Evolutionary conservation across 805 yeast species (phyloP).

Genomic region (Kodamaea lidongshanica): DNA sequence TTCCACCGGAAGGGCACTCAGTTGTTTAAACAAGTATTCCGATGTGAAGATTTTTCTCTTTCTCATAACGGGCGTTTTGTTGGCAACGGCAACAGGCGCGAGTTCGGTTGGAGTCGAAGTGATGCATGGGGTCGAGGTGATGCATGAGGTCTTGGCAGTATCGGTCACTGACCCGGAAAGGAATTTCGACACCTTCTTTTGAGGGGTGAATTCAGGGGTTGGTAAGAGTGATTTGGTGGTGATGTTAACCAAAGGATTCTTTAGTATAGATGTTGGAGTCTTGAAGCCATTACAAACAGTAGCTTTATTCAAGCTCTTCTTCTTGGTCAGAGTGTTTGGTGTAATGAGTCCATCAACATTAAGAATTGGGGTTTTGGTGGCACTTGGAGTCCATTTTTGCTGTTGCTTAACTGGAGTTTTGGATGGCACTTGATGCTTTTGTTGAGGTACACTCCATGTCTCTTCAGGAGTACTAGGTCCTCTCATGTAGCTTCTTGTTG

Average conservation of each 20-base stretch:
- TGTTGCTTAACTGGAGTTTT: not conserved
- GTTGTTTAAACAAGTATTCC: constrained; percentile 14
- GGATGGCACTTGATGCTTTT: not conserved
- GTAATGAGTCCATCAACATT: constrained; percentile 3
- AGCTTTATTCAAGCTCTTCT: not conserved
- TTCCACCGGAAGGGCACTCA: constrained; percentile 4
- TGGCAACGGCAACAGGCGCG: constrained; percentile 2
- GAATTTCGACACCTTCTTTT: constrained; percentile 8
- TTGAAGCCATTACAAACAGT: constrained; percentile 3
- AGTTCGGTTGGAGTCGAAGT: constrained; percentile 4
- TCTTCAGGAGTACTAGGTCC: no score
- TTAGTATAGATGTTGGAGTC: constrained; percentile 7
- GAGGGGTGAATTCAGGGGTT: constrained; percentile 31
- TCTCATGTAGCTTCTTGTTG: no score
- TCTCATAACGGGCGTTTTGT: constrained; percentile 3
- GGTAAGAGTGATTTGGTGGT: constrained; percentile 11
- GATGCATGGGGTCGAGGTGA: constrained; percentile 5
- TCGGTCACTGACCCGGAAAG: not conserved
- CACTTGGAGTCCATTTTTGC: not conserved
- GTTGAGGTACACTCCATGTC: no score
- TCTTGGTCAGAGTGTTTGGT: constrained; percentile 4
- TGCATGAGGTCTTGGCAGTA: constrained; percentile 1
- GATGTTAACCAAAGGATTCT: constrained; percentile 3
- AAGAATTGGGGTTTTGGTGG: constrained; percentile 2
- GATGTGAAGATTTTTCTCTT: constrained; percentile 13